Evolutionary conservation across 768 basidiomycete species (phyloP), one percentile per base, ranked within the genome.

Genomic region (Suillus discolor): DNA sequence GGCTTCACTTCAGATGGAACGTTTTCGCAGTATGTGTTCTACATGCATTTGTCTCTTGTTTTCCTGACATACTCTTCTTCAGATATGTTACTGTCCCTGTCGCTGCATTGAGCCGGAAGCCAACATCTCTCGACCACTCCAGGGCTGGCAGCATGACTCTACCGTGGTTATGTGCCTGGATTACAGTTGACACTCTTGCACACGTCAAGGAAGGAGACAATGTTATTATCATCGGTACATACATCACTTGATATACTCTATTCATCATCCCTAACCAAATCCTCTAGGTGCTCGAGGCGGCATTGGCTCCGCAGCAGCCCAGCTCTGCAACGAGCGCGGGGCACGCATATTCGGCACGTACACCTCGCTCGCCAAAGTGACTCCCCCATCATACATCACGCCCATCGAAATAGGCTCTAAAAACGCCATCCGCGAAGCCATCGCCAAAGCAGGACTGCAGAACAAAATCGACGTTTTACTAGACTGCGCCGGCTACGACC

Each of bases 111-210:
- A 77, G 76, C 61, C 76, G 71, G 59, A 77, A 79, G 55, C 76
- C 78, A 7, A 34, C 68, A 61, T 67, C 62, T 1, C 45, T 77
- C 38, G 69, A 63, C 36, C 78, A 77, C 25, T 12, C 15, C 36
- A 59, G 70, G 44, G 77, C 76, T 6, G 76, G 71, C 16, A 79
- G 76, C 53, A 76, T 77, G 71, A 74, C 76, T 0, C 77, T 77
- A 7, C 71, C 71, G 0, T 78, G 77, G 76, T 69, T 78, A 31
- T 77, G 76, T 61, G 78, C 78, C 8, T 77, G 78, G 78, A 79
- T 79, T 69, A 77, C 76, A 1, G 75, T 77, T 15, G 67, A 79
- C 12, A 77, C 69, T 18, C 77, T 79, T 16, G 76, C 76, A 23
- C 66, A 72, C 11, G 71, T 79, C 59, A 78, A 75, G 55, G 15